phyloP scores from a whole-genome alignment of 305 asterid genomes.

The Solanum hybrid region DNA sequence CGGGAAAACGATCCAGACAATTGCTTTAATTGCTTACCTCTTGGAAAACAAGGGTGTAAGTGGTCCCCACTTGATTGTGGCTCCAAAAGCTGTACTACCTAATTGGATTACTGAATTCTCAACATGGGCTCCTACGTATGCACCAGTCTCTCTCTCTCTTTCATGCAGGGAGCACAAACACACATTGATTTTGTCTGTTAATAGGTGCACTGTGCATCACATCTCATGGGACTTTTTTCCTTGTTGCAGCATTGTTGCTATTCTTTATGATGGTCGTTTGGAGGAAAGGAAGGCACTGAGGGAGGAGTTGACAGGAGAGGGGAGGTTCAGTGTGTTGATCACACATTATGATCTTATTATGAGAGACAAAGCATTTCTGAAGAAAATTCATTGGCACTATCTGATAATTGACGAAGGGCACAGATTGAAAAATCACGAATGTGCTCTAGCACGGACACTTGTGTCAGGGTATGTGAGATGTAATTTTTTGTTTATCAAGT shows the following conservation, averaged over 20 bases:
- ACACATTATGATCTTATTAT: slow-evolving; percentile 97
- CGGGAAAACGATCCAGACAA: slow-evolving; percentile 97
- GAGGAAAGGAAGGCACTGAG: slow-evolving; percentile 94
- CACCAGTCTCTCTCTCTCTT: not conserved
- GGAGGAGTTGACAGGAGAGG: slow-evolving; percentile 86
- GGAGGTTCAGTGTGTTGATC: slow-evolving; percentile 85
- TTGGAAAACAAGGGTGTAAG: slow-evolving; percentile 84
- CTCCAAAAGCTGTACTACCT: slow-evolving; percentile 99
- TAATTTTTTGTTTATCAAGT: not conserved
- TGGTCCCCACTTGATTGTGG: slow-evolving; percentile 98
- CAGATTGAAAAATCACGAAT: slow-evolving; percentile 85
- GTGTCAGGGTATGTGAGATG: slow-evolving; percentile 61
- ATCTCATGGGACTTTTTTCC: slow-evolving; percentile 24
- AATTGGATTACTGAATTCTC: slow-evolving; percentile 89
- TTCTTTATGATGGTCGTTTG: slow-evolving; percentile 89
- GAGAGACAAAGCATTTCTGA: slow-evolving; percentile 87
- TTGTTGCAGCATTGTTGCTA: slow-evolving; percentile 60
- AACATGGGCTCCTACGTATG: slow-evolving; percentile 92
- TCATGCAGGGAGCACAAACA: not conserved
- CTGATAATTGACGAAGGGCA: slow-evolving; percentile 98
- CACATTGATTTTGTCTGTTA: slow-evolving; percentile 8
- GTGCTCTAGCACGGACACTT: slow-evolving; percentile 88
- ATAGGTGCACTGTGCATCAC: slow-evolving; percentile 11
- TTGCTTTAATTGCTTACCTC: slow-evolving; percentile 87
- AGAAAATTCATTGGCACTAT: slow-evolving; percentile 89